Conservation (phyloP, 805 yeast genomes). For the Hanseniaspora lindneri region DNA sequence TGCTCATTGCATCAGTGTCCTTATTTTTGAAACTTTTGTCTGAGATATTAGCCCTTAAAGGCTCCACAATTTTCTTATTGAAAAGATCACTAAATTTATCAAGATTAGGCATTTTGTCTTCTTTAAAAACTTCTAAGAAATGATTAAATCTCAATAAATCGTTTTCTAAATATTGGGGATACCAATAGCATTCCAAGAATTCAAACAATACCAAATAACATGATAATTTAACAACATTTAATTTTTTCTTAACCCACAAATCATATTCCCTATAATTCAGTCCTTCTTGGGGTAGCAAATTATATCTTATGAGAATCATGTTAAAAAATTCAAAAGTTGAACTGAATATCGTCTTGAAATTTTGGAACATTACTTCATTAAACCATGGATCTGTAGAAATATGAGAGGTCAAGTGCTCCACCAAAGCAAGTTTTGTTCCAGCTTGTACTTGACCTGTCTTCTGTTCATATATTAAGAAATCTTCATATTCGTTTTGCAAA, state of each 20-base stretch:
- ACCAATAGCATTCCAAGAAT: slow-evolving; percentile 62
- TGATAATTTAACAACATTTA: slow-evolving; percentile 51
- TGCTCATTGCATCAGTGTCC: slow-evolving; percentile 11
- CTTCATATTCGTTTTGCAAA: slow-evolving; percentile 54
- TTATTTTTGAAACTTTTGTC: background rate
- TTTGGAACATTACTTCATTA: slow-evolving; percentile 56
- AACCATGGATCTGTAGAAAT: slow-evolving; percentile 49
- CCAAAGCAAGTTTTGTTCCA: slow-evolving; percentile 65
- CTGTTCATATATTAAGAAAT: slow-evolving; percentile 47
- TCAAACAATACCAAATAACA: slow-evolving; percentile 56
- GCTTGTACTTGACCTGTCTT: slow-evolving; percentile 62
- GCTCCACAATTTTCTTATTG: slow-evolving; percentile 27
- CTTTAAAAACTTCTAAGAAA: slow-evolving; percentile 33
- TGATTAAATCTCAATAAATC: slow-evolving; percentile 29
- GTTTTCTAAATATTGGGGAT: slow-evolving; percentile 43
- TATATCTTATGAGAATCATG: slow-evolving; percentile 51
- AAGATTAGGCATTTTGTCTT: slow-evolving; percentile 36
- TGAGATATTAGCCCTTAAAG: background rate
- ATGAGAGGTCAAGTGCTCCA: slow-evolving; percentile 73
- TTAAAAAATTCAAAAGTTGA: slow-evolving; percentile 51
- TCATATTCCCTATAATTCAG: slow-evolving; percentile 70
- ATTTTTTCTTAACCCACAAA: slow-evolving; percentile 61
- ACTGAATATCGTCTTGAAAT: slow-evolving; percentile 58
- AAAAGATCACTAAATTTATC: slow-evolving; percentile 33
- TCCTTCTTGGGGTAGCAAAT: slow-evolving; percentile 75